Evolutionary conservation across 441 rosid species (phyloP).

Genomic region (Mallotus repandus): DNA sequence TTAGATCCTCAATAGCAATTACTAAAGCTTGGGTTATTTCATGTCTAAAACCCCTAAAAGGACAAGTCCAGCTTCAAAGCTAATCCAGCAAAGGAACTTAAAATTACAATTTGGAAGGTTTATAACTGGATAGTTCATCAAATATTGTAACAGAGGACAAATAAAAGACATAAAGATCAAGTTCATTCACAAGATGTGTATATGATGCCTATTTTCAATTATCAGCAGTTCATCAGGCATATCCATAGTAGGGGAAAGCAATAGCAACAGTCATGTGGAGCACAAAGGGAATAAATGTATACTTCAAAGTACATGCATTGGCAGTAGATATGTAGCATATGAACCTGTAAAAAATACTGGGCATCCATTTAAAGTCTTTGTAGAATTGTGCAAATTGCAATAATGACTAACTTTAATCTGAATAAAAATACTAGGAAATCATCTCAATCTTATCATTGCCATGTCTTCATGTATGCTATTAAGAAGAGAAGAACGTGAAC

Average conservation of each 20-base stretch:
- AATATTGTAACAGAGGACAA: neutral
- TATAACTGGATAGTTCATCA: neutral
- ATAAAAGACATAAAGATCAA: neutral
- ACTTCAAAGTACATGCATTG: slow-evolving; percentile 6
- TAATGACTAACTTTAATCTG: neutral
- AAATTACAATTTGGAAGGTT: neutral
- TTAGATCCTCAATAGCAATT: slow-evolving; percentile 1
- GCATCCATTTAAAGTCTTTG: neutral
- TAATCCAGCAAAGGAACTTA: neutral
- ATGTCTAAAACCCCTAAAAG: neutral
- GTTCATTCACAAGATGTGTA: neutral
- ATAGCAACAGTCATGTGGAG: neutral
- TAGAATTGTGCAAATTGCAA: neutral
- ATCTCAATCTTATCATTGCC: slow-evolving; percentile 4
- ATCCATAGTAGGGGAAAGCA: neutral
- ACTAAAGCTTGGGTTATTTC: neutral
- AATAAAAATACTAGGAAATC: neutral
- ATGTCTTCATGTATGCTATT: neutral
- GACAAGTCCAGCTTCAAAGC: slow-evolving; percentile 1
- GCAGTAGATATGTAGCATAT: neutral
- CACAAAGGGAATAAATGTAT: neutral
- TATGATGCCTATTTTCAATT: slow-evolving; percentile 5
- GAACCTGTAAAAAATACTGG: neutral
- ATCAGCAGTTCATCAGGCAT: slow-evolving; percentile 5
- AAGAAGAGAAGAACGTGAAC: neutral